Base-by-base conservation (phyloP, 176 grass and related monocot genomes). In the Oryza australiensis region DNA sequence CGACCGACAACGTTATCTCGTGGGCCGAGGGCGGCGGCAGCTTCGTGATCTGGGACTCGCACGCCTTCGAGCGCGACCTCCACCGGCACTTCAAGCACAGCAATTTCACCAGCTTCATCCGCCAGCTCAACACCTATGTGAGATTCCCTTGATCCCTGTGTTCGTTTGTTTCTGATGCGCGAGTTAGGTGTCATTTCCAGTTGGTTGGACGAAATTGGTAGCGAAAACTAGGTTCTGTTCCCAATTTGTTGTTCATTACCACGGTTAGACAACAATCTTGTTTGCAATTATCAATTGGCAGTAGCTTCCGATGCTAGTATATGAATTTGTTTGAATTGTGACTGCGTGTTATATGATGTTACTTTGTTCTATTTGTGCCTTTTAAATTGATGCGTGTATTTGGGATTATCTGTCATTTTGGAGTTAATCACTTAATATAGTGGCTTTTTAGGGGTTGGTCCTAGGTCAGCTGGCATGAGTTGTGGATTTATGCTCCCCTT, bases 101-200 rank as follows among this genome's bases (percentile, higher is more conserved):
- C 64, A 91, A 97, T 80, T 92, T 97, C 77, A 94, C 89, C 82
- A 90, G 90, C 76, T 97, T 97, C 80, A 89, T 97, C 75, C 88
- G 94, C 41, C 94, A 97, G 59, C 92, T 97, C 40, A 97, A 97
- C 48, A 97, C 94, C 70, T 97, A 97, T 57, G 94, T 97, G 80
- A 90, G 94, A 82, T 83, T 66, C 12, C 34, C 46, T 41, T 1
- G 4, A 22, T 55, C 35, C 72, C 14, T 42, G 0, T 0, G 0
- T 3, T 28, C 8, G 7, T 34, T 26, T 64, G 9, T 77, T 15
- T 29, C 53, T 45, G 0, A 8, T 86, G 51, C 38, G n/a, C 26
- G 12, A 75, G 29, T 65, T 89, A 5, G 2, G 18, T 48, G 27
- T 68, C 35, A 27, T 78, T 88, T 33, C 43, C 11, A 33, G 46